Base-by-base conservation (phyloP, 805 yeast species). In the Saturnispora ahearnii region DNA sequence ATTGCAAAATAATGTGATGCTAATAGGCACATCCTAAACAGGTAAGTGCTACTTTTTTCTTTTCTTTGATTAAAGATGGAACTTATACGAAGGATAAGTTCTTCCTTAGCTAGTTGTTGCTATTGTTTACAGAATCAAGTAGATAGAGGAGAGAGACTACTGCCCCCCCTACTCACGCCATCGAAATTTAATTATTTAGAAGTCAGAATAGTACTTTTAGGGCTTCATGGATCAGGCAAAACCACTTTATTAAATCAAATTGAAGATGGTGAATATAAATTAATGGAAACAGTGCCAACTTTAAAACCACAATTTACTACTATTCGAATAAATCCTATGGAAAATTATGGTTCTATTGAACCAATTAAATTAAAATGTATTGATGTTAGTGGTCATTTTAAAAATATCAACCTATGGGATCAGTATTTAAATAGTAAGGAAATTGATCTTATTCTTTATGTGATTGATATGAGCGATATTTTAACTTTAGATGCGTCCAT, bases 301-400 rank as follows among this genome's bases (percentile, higher is more conserved):
- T 45, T 61, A 8, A 46, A 50, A 0, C 50, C 53, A 45, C 48
- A 53, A 26, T 51, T 54, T 18, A 21, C n/a, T 18, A 36, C 40
- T 22, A 36, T 36, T 18, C 24, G 21, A 18, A 18, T 36, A 12
- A 26, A 22, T 36, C 40, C 22, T 12, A 36, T 18, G 24, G 40
- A 36, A 22, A 21, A 36, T 21, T 36, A 36, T 36, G 40, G 40
- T 10, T 36, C 24, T 18, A 18, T 18, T 11, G 40, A 36, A 22
- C 40, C 42, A 22, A 38, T 38, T 7, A 38, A 38, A n/a, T 11
- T 38, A n/a, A 63, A 57, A 47, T 45, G 62, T 10, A 53, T 53
- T 45, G 70, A 66, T 50, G 45, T 63, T 34, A 60, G 66, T 49
- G 70, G 70, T 8, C 70, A 65, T 42, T 44, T 44, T 32, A 57